phyloP scores from a whole-genome alignment of 805 yeast genomes.

The Metschnikowia matae region DNA sequence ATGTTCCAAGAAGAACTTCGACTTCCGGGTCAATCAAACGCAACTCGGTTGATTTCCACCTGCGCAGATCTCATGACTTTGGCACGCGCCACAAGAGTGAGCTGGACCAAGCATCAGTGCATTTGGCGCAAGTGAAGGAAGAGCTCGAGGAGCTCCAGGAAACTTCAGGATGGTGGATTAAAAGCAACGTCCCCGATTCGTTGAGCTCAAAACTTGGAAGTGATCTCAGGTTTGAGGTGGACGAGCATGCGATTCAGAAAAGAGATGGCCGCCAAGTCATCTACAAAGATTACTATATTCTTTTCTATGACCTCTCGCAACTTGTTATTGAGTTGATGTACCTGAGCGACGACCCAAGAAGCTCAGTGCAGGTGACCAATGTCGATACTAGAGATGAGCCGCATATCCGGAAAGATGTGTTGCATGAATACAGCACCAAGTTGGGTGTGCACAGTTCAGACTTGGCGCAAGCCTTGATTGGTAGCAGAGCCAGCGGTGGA shows the following conservation, averaged over 20 bases:
- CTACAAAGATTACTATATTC: conserved; percentile 63
- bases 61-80: conserved; percentile 6
- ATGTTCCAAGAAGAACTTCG: conserved; percentile 15
- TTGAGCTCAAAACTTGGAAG: conserved; percentile 38
- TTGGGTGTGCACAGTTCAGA: conserved; percentile 50
- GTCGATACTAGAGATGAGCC: conserved; percentile 40
- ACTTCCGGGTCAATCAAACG: conserved; percentile 12
- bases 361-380: conserved; percentile 38
- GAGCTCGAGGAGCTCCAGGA: conserved; percentile 29
- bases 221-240: conserved; percentile 63
- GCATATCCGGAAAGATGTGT: conserved; percentile 38
- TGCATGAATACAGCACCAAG: conserved; percentile 46
- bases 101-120: conserved; percentile 27
- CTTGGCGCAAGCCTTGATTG: conserved; percentile 30
- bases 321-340: conserved; percentile 55
- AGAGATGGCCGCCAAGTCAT: conserved; percentile 50
- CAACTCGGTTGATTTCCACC: conserved; percentile 6
- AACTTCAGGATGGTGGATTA: conserved; percentile 63
- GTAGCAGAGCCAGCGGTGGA: conserved; percentile 28
- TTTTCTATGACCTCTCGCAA: conserved; percentile 72
- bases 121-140: conserved; percentile 22
- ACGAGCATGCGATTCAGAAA: conserved; percentile 49
- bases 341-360: conserved; percentile 50
- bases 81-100: conserved; percentile 15
- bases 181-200: conserved; percentile 52